These are phyloP conservation scores for Crithidia brevicula DNA, from an alignment of 208 protist genomes.

Conservation along the genomic window DNA sequence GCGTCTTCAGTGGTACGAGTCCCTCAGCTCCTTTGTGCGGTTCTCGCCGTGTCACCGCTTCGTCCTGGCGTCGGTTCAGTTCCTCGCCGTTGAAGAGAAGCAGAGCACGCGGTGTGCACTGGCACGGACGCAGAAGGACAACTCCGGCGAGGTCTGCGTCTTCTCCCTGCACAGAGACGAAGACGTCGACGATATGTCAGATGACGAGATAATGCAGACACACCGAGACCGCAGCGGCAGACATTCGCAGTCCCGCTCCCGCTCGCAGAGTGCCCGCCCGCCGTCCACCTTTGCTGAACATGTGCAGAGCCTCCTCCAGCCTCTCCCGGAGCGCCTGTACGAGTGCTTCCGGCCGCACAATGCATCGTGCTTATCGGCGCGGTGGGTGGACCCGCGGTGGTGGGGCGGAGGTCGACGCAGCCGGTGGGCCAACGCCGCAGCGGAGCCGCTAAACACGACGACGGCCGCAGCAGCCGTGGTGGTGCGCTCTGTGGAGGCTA, in stretches of 20 bases:
- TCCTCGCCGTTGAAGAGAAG: constrained; percentile 28
- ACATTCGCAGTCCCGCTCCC: not conserved
- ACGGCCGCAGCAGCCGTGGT: constrained; percentile 19
- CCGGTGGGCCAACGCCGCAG: constrained; percentile 33
- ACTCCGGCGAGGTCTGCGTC: constrained; percentile 58
- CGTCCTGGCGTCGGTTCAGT: constrained; percentile 69
- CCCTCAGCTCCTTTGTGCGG: constrained; percentile 40
- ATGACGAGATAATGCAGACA: not conserved
- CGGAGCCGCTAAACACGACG: constrained; percentile 26
- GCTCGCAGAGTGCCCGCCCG: not conserved
- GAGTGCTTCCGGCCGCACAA: constrained; percentile 38
- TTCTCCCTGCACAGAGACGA: constrained; percentile 60
- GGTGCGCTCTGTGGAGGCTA: not conserved
- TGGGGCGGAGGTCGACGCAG: constrained; percentile 46
- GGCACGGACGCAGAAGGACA: constrained; percentile 6
- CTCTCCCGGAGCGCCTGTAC: constrained; percentile 42
- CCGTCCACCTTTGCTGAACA: constrained; percentile 3
- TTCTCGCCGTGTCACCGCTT: constrained; percentile 74
- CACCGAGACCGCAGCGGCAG: not conserved
- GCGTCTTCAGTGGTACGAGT: constrained; percentile 71
- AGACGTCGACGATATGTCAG: not conserved
- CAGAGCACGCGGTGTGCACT: constrained; percentile 2
- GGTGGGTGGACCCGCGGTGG: constrained; percentile 76
- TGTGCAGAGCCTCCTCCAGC: constrained; percentile 5
- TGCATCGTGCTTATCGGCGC: constrained; percentile 42